Base-by-base conservation (phyloP, 345 rosid species). In the Ailanthus altissimus region DNA sequence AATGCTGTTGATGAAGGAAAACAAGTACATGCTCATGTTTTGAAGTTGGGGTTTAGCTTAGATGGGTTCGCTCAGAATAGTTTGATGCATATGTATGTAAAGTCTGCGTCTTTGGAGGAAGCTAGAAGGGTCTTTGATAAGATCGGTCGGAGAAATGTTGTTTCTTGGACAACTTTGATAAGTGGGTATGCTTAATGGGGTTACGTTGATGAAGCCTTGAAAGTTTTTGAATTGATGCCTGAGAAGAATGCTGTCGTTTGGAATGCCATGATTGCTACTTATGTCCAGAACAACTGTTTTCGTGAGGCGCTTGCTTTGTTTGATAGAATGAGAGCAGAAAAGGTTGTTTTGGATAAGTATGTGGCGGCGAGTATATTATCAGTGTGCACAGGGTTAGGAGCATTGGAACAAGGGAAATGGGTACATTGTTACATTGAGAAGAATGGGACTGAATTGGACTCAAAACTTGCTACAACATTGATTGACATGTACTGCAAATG, bases 401-500 rank as follows among this genome's bases (percentile, higher is more conserved):
- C 87, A 36, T 78, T 86, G 47, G 82, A 86, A 65, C 83, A 84
- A 49, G 87, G 87, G 32, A 79, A 82, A 49, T 84, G 89, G 85
- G 81, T 86, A 38, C 85, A 82, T 59, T 62, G 16, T 18, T 79
- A 78, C 68, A 74, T 84, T 43, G 70, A 61, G 66, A 77, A 78
- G 58, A 82, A 54, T 32, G 83, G 79, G 62, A 79, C 84, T 11
- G 80, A 80, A 59, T 18, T 76, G 14, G 87, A 82, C 32, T 26
- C 84, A 0, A 86, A 85, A 71, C 87, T 85, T 62, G 86, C 87
- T 14, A 77, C 89, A 5, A 57, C 87, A 13, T 72, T 86, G 32
- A 80, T 88, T 60, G 89, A 84, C 78, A 82, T 88, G 91, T 84
- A 84, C 23, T 84, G 86, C 62, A 88, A 88, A 75, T 85, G 87